Base-by-base conservation (phyloP, 2,329 filamentous ascomycete species). In the Cercospora berteroae region DNA sequence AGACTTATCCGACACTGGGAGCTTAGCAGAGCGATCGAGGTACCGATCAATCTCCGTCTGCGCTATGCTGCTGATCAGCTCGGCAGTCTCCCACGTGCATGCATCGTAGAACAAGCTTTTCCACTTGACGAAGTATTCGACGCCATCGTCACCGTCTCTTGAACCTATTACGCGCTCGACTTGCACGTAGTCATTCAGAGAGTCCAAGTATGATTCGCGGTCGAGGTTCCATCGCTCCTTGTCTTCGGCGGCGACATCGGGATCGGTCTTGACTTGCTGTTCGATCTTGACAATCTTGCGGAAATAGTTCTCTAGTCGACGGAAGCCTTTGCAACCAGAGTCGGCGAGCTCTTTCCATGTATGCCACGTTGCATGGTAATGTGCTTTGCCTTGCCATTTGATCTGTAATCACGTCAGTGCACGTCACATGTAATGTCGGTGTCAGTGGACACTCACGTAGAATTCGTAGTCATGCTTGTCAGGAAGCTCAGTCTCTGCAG, bases 331-430 rank as follows among this genome's bases (percentile, higher is more conserved):
- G 77, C 90, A 90, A n/a, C 52, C 62, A 48, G 52, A 57, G 44
- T 89, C 87, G 25, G 88, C 85, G 29, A 97, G 86, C 20, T 84
- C 86, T 64, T 92, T 89, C 67, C 90, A 89, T 0, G 89, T 89
- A 79, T 98, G 94, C 94, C 95, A 99, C 0, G 93, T 96, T 65
- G 96, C 92, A 81, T 99, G 95, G 73, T 96, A 89, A 78, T 99
- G 93, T 10, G 95, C 96, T 80, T 93, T 92, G 72, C 90, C 92
- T 80, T 97, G 92, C 95, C 96, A 99, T 82, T 99, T 99, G 80
- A 99, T 93, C 80, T 90, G 87, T 74, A 85, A 18, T 59, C 39
- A 44, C 58, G 70, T 77, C 59, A 77, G 74, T 70, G 63, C 52
- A 55, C 56, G 42, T 42, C 25, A 29, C 29, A 6, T 56, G 33